Percentiles rank a stretch among this genome's conserved stretches.
These are phyloP conservation scores for Mycena sanguinolenta DNA, from an alignment of 768 basidiomycete genomes.

Conservation along the genomic window DNA sequence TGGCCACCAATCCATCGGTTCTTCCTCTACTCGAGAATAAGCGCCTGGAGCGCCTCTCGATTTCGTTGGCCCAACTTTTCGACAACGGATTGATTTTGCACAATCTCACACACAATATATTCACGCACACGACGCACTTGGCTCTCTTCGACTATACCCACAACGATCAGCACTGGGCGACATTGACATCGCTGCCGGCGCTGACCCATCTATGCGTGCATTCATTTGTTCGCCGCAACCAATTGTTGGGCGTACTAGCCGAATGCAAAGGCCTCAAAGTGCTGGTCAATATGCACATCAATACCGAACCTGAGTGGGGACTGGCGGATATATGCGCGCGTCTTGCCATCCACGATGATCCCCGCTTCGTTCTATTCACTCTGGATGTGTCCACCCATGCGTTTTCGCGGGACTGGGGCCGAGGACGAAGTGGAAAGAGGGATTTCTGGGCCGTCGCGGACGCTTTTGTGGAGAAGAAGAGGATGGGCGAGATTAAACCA, in stretches of 20 bases:
- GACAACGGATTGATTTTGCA: constrained; percentile 7
- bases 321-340: constrained; percentile 27
- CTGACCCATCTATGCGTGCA: constrained; percentile 31
- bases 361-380: constrained; percentile 26
- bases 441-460: constrained; percentile 31
- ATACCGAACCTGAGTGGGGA: constrained; percentile 31
- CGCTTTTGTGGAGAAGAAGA: constrained; percentile 24
- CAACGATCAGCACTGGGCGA: constrained; percentile 5
- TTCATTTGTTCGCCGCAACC: constrained; percentile 17
- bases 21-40: constrained; percentile 14
- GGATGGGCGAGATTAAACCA: constrained; percentile 18
- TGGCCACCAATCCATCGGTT: constrained; percentile 14
- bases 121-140: constrained; percentile 32
- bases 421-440: constrained; percentile 10
- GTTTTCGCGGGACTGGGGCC: constrained; percentile 24
- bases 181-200: constrained; percentile 16
- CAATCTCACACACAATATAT: constrained; percentile 19
- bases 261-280: constrained; percentile 12
- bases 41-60: constrained; percentile 11
- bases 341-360: constrained; percentile 20
- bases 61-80: constrained; percentile 19
- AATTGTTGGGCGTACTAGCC: constrained; percentile 17
- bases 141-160: constrained; percentile 21
- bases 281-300: constrained; percentile 29
- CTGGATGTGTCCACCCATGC: constrained; percentile 12